Base-by-base conservation (phyloP, 1,139 yeast species). In the Petasospora rhodanensis region DNA sequence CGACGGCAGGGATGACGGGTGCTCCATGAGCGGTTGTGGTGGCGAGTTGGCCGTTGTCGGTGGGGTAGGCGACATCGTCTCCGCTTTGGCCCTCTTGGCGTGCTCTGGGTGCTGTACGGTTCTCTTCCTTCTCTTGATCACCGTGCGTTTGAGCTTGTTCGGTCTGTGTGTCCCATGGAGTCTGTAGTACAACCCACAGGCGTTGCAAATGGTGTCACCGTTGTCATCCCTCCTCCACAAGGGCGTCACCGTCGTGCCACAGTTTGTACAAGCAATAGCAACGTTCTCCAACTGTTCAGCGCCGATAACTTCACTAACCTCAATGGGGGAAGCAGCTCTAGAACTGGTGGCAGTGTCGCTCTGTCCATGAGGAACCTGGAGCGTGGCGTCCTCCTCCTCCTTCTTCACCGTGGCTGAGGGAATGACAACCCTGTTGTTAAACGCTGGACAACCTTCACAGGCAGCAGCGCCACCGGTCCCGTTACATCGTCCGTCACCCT, bases 401-500 rank as follows among this genome's bases (percentile, higher is more conserved):
- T 24, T 24, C 31, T 36, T 36, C n/a, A 35, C 27, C 2, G 32
- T 26, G 3, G 38, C 38, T 2, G 38, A 26, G 4, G 24, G 13
- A 16, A 68, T 49, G 20, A 70, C 67, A 26, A 78, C 66, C 35
- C 93, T 66, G 58, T 84, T 84, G 52, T 83, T 82, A 53, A 59
- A 82, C 4, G 91, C 87, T 2, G 94, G 93, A 53, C 95, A 84
- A 5, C 89, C 87, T 43, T 77, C 69, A 55, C 95, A 84, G 2
- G 86, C 86, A 4, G 70, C 70, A 3, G 87, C 62, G 2, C 95
- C 95, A 5, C 95, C 95, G 2, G 91, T 83, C 2, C 95, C 95
- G 50, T 83, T 83, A 56, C 95, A 84, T 42, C 78, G 68, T 6
- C 94, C 94, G 49, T 81, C 85, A 9, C 95, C 95, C 38, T 79